These are phyloP conservation scores for Rhodotorula kratochvilovae DNA, from an alignment of 768 basidiomycete species.

Conservation along the genomic window DNA sequence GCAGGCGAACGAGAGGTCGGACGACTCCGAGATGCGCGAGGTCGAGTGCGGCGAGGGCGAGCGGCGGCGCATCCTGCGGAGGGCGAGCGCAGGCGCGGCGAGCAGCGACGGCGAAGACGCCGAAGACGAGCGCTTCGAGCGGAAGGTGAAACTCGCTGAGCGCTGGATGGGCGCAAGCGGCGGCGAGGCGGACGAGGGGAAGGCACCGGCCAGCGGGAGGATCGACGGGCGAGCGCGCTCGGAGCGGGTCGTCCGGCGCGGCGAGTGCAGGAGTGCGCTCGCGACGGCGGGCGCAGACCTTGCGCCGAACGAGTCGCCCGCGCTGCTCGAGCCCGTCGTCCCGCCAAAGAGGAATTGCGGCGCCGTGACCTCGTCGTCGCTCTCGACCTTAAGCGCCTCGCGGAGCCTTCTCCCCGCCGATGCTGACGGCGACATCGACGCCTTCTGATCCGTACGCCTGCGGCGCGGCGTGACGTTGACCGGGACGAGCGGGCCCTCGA, in stretches of 20 bases:
- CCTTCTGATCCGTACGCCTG: neutral
- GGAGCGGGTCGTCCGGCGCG: neutral
- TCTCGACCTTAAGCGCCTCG: neutral
- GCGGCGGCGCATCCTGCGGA: neutral
- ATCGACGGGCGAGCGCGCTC: neutral
- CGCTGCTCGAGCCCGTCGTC: no score
- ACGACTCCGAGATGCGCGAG: neutral
- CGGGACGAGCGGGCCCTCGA: no score
- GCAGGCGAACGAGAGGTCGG: conserved; percentile 28
- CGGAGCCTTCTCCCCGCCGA: neutral
- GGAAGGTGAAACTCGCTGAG: neutral
- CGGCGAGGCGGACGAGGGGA: neutral
- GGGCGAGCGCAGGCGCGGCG: neutral
- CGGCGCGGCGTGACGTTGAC: neutral
- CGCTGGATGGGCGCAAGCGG: neutral
- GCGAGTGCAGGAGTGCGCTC: neutral
- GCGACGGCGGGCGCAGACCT: neutral
- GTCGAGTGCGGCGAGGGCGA: neutral
- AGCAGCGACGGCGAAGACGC: neutral
- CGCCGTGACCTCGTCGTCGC: neutral
- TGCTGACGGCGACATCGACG: neutral
- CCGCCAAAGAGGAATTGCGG: neutral
- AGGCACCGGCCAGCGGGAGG: neutral
- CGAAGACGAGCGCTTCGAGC: neutral
- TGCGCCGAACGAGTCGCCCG: neutral